Evolutionary conservation across 495 filamentous ascomycete species (phyloP), one percentile per base, ranked within the genome.

Genomic region (Tuber microsphaerosporum): DNA sequence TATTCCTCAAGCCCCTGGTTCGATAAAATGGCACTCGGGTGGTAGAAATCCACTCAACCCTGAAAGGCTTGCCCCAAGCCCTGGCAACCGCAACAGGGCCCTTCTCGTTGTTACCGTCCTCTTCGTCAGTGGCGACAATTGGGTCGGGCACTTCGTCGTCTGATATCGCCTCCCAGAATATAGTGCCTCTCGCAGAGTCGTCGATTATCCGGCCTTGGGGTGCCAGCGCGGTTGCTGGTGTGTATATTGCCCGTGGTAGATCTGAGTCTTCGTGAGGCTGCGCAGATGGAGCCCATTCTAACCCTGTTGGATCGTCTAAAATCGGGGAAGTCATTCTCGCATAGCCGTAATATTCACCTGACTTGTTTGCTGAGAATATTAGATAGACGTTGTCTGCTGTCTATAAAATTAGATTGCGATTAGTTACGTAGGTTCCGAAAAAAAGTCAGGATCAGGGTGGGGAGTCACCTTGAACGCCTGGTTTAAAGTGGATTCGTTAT

Each of bases 351-450:
- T 97, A 99, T 84, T 97, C 95, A 31, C 95, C 95, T 0, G 95
- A 98, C 81, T 97, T 98, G 85, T 98, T 99, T 19, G 94, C 95
- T 20, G 94, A 97, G 84, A 99, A 99, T 39, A 99, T 90, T 44
- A 99, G 87, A 81, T 94, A 97, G n/a, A 98, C 94, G 81, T 93
- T 91, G 71, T 96, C 92, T 34, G 91, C 89, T 22, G 85, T 86
- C 94, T 97, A 76, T 51, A 75, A 71, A 69, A 75, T 74, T 39
- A 12, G 48, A 73, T 34, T 31, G 12, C 0, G 26, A 65, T 34
- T 34, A 65, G 56, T 17, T 19, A 34, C 10, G 26, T 14, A 2
- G n/a, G 26, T 26, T 46, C 42, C 42, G 51, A 12, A 44, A 61
- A 61, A 17, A 7, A 75, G 16, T 37, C 42, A 71, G 20, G 31